phyloP scores from a whole-genome alignment of 2,329 filamentous ascomycete species.

The Beauveria medogensis region DNA sequence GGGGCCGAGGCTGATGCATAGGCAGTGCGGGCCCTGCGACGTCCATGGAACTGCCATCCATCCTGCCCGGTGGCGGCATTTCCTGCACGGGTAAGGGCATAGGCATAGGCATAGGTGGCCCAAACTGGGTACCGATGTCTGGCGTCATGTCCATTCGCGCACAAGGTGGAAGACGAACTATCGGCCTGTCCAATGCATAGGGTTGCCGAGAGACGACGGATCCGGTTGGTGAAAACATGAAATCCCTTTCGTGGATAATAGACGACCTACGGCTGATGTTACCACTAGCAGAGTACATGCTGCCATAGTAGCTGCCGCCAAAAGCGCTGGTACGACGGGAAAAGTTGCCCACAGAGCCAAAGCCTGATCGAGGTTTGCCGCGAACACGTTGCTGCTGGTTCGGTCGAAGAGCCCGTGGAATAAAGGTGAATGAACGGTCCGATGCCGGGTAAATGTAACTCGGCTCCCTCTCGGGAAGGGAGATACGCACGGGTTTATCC shows the following conservation, averaged over 20 bases:
- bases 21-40: conserved; percentile 25
- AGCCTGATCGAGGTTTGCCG: conserved; percentile 64
- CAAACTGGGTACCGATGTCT: not conserved
- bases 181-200: conserved; percentile 56
- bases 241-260: conserved; percentile 57
- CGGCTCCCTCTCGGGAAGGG: conserved; percentile 68
- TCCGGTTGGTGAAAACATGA: conserved; percentile 70
- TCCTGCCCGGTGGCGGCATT: not conserved
- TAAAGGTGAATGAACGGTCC: conserved; percentile 96
- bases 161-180: conserved; percentile 74
- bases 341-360: conserved; percentile 57
- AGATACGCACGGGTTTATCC: conserved; percentile 94
- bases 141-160: conserved; percentile 23
- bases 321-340: conserved; percentile 82
- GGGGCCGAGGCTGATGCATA: conserved; percentile 91
- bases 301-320: conserved; percentile 57
- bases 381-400: conserved; percentile 77
- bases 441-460: conserved; percentile 86
- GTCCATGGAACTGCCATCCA: conserved; percentile 14
- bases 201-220: conserved; percentile 66
- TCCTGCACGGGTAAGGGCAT: conserved; percentile 3
- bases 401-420: conserved; percentile 83
- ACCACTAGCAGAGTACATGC: conserved; percentile 76
- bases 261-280: conserved; percentile 87
- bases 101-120: conserved; percentile 3